Evolutionary conservation across 495 filamentous ascomycete species (phyloP).

Genomic region (Articulospora tetracladia): DNA sequence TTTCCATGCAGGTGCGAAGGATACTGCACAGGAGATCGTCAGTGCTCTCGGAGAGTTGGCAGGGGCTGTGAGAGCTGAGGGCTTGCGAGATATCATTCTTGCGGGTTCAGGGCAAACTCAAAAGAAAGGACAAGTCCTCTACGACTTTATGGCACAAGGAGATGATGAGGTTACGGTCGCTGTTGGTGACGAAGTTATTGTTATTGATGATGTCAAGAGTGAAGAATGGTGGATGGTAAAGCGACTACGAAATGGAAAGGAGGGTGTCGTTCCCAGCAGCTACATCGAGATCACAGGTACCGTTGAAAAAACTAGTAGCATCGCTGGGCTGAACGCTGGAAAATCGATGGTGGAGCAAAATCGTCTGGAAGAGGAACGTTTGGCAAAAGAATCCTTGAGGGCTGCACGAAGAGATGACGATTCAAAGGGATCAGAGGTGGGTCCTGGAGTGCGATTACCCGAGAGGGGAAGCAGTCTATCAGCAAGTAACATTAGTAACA

Average conservation of each 20-base stretch:
- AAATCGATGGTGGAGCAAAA: conserved; percentile 78
- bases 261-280: conserved; percentile 97
- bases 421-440: conserved; percentile 67
- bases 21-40: conserved; percentile 92
- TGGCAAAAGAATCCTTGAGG: conserved; percentile 71
- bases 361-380: conserved; percentile 72
- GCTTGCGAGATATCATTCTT: conserved; percentile 80
- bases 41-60: conserved; percentile 83
- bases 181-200: conserved; percentile 83
- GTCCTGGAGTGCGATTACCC: conserved; percentile 65
- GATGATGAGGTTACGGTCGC: conserved; percentile 94
- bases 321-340: conserved; percentile 58
- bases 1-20: conserved; percentile 95
- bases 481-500: conserved; percentile 51
- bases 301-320: conserved; percentile 40
- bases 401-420: conserved; percentile 52
- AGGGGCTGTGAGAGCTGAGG: conserved; percentile 77
- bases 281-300: conserved; percentile 84
- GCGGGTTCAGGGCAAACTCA: conserved; percentile 62
- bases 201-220: conserved; percentile 85
- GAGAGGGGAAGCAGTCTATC: conserved; percentile 64
- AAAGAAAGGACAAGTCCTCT: conserved; percentile 83
- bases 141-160: conserved; percentile 95
- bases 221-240: conserved; percentile 99
- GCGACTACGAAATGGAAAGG: conserved; percentile 81